A percentile compares a stretch with the other conserved stretches of the same genome.
Evolutionary conservation across 2,329 filamentous ascomycete species (phyloP).

Genomic region (Pezicula radicicola): DNA sequence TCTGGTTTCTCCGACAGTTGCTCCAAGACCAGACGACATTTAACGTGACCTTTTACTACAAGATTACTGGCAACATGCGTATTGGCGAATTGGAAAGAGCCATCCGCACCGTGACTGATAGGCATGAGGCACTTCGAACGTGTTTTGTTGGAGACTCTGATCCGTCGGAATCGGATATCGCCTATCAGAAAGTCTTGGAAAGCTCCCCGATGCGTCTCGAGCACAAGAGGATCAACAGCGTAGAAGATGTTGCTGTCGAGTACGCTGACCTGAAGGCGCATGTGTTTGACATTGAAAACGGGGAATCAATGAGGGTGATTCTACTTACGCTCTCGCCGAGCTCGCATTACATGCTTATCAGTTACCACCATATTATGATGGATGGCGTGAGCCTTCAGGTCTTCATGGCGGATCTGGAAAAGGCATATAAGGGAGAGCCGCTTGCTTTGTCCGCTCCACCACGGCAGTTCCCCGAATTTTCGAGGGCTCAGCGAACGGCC

Average conservation of each 20-base stretch:
- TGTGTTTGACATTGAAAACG: constrained; percentile 35
- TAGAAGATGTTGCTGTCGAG: constrained; percentile 17
- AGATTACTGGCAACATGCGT: constrained; percentile 30
- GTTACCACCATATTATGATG: constrained; percentile 47
- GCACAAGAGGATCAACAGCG: constrained; percentile 12
- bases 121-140: constrained; percentile 33
- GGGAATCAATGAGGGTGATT: constrained; percentile 29
- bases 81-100: constrained; percentile 30
- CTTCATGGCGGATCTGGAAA: constrained; percentile 41
- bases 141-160: constrained; percentile 18
- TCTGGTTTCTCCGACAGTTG: constrained; percentile 36
- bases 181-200: constrained; percentile 20
- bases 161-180: too few species aligned
- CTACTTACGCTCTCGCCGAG: constrained; percentile 32
- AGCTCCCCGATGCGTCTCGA: constrained; percentile 26
- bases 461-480: constrained; percentile 34
- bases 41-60: constrained; percentile 33
- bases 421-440: constrained; percentile 32
- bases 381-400: constrained; percentile 43
- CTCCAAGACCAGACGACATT: constrained; percentile 35
- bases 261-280: constrained; percentile 23
- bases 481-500: constrained; percentile 27
- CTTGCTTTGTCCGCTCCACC: constrained; percentile 15
- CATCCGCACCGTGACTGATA: constrained; percentile 24
- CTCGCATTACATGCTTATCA: constrained; percentile 38